A percentile compares a stretch with the other conserved stretches of the same genome.
These are phyloP conservation scores for Aspergillus clavatus DNA, from an alignment of 2,329 filamentous ascomycete genomes.

Conservation along the genomic window DNA sequence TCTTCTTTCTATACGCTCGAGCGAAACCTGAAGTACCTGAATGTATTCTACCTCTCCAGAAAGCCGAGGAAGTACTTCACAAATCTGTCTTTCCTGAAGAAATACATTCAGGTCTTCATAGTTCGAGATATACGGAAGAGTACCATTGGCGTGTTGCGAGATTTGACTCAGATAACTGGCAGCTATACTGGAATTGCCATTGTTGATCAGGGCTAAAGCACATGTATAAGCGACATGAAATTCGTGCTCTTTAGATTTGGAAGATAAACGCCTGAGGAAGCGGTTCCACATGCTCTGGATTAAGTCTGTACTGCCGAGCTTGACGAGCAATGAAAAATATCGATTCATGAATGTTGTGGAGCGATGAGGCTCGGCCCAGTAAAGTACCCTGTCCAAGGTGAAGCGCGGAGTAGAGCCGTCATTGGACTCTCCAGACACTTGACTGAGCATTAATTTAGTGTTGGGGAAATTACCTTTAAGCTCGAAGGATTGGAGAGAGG, in stretches of 20 bases:
- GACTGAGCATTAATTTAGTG: conserved; percentile 15
- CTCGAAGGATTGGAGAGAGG: conserved; percentile 16
- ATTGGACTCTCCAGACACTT: conserved; percentile 19
- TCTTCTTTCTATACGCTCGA: conserved; percentile 26
- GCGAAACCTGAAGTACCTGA: conserved; percentile 21
- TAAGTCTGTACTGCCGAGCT: conserved; percentile 17
- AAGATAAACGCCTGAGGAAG: conserved; percentile 11
- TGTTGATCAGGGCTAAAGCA: conserved; percentile 21
- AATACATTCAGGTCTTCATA: conserved; percentile 18
- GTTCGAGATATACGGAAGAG: conserved; percentile 22
- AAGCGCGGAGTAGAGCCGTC: not conserved
- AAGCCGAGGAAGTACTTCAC: conserved; percentile 20
- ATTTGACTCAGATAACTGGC: conserved; percentile 21
- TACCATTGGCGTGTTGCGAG: conserved; percentile 17
- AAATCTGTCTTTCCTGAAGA: conserved; percentile 18
- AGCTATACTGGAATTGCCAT: conserved; percentile 20
- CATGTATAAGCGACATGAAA: conserved; percentile 22
- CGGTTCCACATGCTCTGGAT: conserved; percentile 22
- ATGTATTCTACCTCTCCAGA: conserved; percentile 18
- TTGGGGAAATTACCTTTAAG: conserved; percentile 21
- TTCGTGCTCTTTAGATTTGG: not conserved
- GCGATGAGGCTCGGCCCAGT: conserved; percentile 5
- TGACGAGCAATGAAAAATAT: conserved; percentile 25
- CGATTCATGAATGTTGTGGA: conserved; percentile 5
- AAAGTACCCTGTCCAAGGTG: conserved; percentile 18